Base-by-base conservation (phyloP, 2,329 filamentous ascomycete species). In the Hymenoscyphus occultus region DNA sequence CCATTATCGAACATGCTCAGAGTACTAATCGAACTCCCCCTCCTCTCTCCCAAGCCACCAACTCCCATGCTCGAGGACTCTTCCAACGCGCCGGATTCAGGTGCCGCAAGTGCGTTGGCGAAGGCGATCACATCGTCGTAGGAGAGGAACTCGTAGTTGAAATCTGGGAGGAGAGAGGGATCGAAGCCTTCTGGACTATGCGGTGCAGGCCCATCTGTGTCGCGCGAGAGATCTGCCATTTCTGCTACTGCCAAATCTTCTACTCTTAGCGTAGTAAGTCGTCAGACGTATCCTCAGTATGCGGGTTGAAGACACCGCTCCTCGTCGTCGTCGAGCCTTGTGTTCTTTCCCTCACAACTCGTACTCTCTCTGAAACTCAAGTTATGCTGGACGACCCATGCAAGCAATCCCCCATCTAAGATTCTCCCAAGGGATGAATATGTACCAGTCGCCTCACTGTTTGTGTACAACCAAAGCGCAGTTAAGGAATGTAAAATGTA, bases 41-140 rank as follows among this genome's bases (percentile, higher is more conserved):
- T 62, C 16, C 61, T 32, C 59, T 63, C 54, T 14, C 58, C 58
- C 16, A 22, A 31, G 0, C 54, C 58, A 42, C 60, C 63, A 12
- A 63, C 65, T 0, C 64, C 62, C 6, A 62, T 66, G 0, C 61
- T 61, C 7, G 68, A 63, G 2, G 73, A 42, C 56, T 90, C 87
- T 59, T 83, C 79, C 59, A 85, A 82, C 13, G 84, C 87, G 51
- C 89, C 83, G 1, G 86, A 86, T 67, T 96, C 92, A 0, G 93
- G 92, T 1, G 91, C 91, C n/a, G 87, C 85, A 9, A 97, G 84
- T 7, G 94, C 94, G 65, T 85, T 86, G 67, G 90, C 88, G 76
- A 98, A 98, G 63, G 90, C 88, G 45, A 85, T 82, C 39, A 97
- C 81, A 74, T 96, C 90, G 65, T 86, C 86, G 51, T 88, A 81